phyloP scores from a whole-genome alignment of 352 stramenopile species.

The Paralagenidium karlingii region DNA sequence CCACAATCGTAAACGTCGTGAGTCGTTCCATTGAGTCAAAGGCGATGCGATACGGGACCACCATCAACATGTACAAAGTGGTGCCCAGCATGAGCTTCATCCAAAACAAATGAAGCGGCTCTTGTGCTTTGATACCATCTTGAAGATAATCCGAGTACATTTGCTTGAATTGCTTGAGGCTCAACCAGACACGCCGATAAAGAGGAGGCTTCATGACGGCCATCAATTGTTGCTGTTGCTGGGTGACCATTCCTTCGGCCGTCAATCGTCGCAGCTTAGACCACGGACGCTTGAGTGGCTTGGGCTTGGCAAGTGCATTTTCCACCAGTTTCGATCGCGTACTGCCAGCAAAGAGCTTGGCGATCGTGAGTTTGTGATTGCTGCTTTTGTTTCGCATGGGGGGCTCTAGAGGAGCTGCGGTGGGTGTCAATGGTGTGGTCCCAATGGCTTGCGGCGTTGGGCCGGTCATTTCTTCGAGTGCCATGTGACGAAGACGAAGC shows the following conservation, averaged over 20 bases:
- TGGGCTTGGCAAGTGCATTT: constrained; percentile 7
- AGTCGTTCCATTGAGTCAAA: constrained; percentile 22
- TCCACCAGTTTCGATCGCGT: too few relatives aligned
- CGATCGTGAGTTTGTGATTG: too few relatives aligned
- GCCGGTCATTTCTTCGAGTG: constrained; percentile 43
- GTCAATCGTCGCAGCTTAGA: too few relatives aligned
- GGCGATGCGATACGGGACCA: constrained; percentile 41
- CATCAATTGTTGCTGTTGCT: too few relatives aligned
- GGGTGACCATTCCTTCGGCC: too few relatives aligned
- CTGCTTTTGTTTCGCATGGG: too few relatives aligned
- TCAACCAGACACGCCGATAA: too few relatives aligned
- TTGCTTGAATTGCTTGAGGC: too few relatives aligned
- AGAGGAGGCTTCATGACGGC: too few relatives aligned
- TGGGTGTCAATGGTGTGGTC: not conserved
- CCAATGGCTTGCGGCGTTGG: constrained; percentile 7
- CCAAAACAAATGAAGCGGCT: constrained; percentile 29
- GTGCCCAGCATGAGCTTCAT: constrained; percentile 19
- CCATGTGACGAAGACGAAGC: constrained; percentile 33
- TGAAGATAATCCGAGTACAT: too few relatives aligned
- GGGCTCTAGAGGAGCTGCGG: not conserved
- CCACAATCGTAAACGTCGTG: constrained; percentile 16
- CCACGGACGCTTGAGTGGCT: constrained; percentile 1
- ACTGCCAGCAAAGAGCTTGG: too few relatives aligned
- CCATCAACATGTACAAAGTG: constrained; percentile 24
- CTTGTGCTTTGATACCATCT: constrained; percentile 32